Conservation (phyloP, 331 rosid genomes). For the Stylosanthes scabra region DNA sequence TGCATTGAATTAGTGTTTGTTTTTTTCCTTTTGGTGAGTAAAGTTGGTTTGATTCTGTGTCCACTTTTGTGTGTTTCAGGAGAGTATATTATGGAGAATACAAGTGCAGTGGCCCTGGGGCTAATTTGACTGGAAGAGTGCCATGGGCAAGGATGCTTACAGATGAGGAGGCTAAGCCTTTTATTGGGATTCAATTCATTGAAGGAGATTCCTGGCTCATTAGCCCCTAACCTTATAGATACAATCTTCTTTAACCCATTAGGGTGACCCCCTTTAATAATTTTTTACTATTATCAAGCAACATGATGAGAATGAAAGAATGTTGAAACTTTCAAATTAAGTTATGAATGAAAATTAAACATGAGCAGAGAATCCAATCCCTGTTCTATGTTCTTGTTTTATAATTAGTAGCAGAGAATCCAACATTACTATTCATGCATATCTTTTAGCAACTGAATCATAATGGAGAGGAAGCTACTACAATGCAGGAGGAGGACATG, state of each 20-base stretch:
- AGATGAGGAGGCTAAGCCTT: conserved; percentile 69
- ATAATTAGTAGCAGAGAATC: not conserved
- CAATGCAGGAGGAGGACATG: too few relatives aligned
- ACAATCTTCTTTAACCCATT: not conserved
- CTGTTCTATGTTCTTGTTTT: too few relatives aligned
- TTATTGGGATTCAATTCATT: conserved; percentile 61
- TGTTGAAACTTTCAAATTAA: not conserved
- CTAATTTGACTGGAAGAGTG: conserved; percentile 65
- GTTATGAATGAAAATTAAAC: not conserved
- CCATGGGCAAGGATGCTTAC: conserved; percentile 62
- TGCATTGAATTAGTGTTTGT: too few relatives aligned
- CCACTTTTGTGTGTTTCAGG: conserved; percentile 39
- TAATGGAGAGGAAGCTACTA: too few relatives aligned
- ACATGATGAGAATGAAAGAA: not conserved
- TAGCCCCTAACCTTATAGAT: not conserved
- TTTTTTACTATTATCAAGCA: not conserved
- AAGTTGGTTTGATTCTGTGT: not conserved
- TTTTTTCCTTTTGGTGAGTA: too few relatives aligned
- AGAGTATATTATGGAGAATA: conserved; percentile 78
- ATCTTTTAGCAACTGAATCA: too few relatives aligned
- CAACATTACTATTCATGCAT: not conserved
- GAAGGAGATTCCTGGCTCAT: conserved; percentile 75
- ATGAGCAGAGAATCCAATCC: not conserved
- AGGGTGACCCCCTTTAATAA: not conserved
- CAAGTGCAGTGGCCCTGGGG: conserved; percentile 81